Conservation (phyloP, 192 early-diverging fungal genomes). For the Coemansia sp. region DNA sequence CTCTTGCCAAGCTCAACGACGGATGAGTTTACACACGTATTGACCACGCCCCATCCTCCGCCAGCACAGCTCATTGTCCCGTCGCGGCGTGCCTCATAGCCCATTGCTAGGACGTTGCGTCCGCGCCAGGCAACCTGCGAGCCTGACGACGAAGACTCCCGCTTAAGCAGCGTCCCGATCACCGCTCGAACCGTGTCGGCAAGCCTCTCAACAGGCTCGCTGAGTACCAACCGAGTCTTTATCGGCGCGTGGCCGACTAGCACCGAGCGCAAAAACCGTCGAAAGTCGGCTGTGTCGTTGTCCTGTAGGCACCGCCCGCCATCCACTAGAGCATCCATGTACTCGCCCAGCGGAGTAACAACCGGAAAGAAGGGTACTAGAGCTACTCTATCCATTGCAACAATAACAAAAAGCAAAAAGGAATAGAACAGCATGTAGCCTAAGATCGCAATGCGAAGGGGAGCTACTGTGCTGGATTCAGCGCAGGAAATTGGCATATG, state of each 20-base stretch:
- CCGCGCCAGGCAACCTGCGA: neutral
- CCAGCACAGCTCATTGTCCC: constrained; percentile 30
- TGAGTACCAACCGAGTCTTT: neutral
- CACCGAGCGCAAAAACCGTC: constrained; percentile 27
- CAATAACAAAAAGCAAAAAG: neutral
- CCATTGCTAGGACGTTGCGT: constrained; percentile 35
- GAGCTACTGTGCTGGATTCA: neutral
- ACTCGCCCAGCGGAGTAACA: constrained; percentile 31
- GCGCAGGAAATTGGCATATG: neutral
- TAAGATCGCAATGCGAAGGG: neutral
- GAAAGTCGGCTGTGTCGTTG: constrained; percentile 12
- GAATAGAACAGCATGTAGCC: neutral
- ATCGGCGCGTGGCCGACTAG: constrained; percentile 35
- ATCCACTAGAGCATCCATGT: constrained; percentile 33
- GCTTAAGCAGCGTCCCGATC: constrained; percentile 22
- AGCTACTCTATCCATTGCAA: neutral
- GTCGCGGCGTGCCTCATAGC: constrained; percentile 21
- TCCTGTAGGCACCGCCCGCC: constrained; percentile 9
- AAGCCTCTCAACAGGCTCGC: constrained; percentile 33
- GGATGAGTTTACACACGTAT: constrained; percentile 38
- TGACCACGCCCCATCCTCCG: constrained; percentile 18
- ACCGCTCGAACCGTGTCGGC: constrained; percentile 28
- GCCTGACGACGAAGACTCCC: neutral
- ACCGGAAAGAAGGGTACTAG: constrained; percentile 3
- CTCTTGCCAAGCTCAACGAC: constrained; percentile 32